Percentiles rank a stretch among this genome's conserved stretches.
Conservation (phyloP, 305 asterid genomes). For the Striga hermonthica region DNA sequence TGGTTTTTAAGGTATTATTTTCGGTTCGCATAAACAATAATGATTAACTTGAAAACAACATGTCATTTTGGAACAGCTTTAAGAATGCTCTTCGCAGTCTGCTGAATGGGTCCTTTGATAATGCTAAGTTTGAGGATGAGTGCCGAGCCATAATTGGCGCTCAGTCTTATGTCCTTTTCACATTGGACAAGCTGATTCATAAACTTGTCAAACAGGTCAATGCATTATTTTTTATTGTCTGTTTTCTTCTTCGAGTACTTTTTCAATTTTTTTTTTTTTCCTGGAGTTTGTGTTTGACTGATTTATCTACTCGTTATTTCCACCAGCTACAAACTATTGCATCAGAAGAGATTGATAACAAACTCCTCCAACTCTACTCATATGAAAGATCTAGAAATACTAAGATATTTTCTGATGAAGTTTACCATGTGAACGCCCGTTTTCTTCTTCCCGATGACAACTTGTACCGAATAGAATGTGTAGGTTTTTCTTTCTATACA, state of each 20-base stretch:
- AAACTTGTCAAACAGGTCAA: slow-evolving; percentile 87
- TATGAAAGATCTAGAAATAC: slow-evolving; percentile 77
- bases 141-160: slow-evolving; percentile 90
- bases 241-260: not conserved
- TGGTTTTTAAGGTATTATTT: slow-evolving; percentile 10
- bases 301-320: slow-evolving; percentile 26
- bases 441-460: slow-evolving; percentile 70
- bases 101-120: slow-evolving; percentile 83
- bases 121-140: slow-evolving; percentile 89
- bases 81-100: slow-evolving; percentile 70
- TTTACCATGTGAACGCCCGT: slow-evolving; percentile 71
- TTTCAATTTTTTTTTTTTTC: not conserved
- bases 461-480: slow-evolving; percentile 80
- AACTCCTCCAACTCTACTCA: slow-evolving; percentile 72
- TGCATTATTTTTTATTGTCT: not conserved
- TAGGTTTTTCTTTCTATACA: slow-evolving; percentile 40
- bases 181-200: slow-evolving; percentile 91
- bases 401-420: slow-evolving; percentile 54
- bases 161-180: slow-evolving; percentile 85
- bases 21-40: not conserved
- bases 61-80: slow-evolving; percentile 51
- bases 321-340: slow-evolving; percentile 73
- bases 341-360: slow-evolving; percentile 67
- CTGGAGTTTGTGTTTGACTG: too few relatives aligned
- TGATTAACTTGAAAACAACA: too few relatives aligned